Conservation (phyloP, 306 rosid genomes). For the Potentilla sterilis region DNA sequence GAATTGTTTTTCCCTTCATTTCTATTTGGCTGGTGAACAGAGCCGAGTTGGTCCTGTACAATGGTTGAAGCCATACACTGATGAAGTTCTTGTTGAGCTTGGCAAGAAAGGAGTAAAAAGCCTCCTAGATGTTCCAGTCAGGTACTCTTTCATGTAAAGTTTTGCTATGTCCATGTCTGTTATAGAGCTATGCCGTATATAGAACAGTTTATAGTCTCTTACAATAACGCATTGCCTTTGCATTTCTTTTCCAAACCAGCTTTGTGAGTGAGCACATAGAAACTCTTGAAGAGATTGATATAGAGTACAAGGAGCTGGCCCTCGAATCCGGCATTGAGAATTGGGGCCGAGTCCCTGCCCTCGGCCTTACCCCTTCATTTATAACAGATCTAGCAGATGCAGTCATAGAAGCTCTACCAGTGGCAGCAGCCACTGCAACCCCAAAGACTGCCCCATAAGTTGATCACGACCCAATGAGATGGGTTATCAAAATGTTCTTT, state of each 20-base stretch:
- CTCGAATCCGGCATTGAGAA: constrained; percentile 87
- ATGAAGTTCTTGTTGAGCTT: constrained; percentile 92
- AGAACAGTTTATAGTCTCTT: not conserved
- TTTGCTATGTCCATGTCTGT: not conserved
- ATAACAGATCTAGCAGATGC: no score
- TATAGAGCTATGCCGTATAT: not conserved
- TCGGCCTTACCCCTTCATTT: constrained; percentile 64
- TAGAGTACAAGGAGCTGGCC: constrained; percentile 92
- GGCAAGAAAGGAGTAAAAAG: constrained; percentile 90
- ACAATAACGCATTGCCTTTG: not conserved
- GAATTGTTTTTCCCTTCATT: not conserved
- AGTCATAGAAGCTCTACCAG: no score
- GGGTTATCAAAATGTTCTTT: constrained; percentile 59
- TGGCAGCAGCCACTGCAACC: no score
- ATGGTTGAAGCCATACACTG: constrained; percentile 45
- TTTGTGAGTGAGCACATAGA: constrained; percentile 99
- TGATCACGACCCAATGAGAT: constrained; percentile 48
- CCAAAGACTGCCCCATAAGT: constrained; percentile 36
- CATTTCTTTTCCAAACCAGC: constrained; percentile 36
- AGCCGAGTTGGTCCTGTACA: constrained; percentile 93
- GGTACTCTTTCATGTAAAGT: constrained; percentile 40
- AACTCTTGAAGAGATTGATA: constrained; percentile 96
- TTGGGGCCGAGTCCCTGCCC: constrained; percentile 99
- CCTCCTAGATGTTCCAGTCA: constrained; percentile 96
- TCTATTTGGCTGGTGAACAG: constrained; percentile 41